phyloP scores from a whole-genome alignment of 2,329 filamentous ascomycete genomes.

The Pseudogymnoascus sp. region DNA sequence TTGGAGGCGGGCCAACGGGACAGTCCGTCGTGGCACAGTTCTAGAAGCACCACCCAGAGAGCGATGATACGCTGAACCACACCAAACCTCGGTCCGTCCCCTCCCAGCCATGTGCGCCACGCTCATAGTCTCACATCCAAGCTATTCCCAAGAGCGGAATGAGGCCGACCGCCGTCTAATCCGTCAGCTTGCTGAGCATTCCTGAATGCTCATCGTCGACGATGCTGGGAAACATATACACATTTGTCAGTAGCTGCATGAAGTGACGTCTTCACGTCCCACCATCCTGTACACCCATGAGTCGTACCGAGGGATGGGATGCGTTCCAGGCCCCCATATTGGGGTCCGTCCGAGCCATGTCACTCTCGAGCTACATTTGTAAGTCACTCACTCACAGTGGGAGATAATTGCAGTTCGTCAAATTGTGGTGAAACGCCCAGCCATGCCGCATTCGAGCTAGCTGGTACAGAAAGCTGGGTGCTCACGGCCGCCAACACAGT shows the following conservation, averaged over 20 bases:
- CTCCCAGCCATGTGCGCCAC: neutral
- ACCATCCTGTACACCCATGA: neutral
- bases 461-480: neutral
- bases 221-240: neutral
- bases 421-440: neutral
- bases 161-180: neutral
- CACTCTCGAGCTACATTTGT: neutral
- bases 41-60: neutral
- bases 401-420: neutral
- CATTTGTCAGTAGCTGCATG: conserved; percentile 5
- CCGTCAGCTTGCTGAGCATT: neutral
- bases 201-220: neutral
- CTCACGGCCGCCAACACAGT: neutral
- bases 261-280: neutral
- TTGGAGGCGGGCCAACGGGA: neutral
- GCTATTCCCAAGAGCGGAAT: neutral
- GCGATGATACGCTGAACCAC: neutral
- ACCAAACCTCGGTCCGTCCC: conserved; percentile 2
- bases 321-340: neutral
- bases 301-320: neutral
- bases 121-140: neutral
- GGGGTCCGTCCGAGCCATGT: neutral
- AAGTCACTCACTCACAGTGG: neutral
- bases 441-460: neutral
- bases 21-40: neutral